Percentiles rank a stretch among this genome's conserved stretches.
phyloP scores from a whole-genome alignment of 345 rosid species.

The Salix arbutifolia region DNA sequence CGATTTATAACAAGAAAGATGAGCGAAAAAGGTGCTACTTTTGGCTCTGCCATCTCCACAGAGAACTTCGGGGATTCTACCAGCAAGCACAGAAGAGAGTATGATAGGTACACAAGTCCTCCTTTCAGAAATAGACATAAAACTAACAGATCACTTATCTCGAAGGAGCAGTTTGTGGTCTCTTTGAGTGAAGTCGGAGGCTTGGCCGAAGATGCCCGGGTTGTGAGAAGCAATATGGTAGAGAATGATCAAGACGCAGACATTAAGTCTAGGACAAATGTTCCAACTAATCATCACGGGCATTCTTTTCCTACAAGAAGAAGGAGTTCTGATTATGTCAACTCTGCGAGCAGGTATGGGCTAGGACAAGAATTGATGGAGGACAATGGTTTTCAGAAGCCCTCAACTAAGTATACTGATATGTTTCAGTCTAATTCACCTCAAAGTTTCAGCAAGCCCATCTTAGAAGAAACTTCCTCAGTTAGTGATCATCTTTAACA shows the following conservation, averaged over 20 bases:
- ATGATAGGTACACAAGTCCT: constrained; percentile 14
- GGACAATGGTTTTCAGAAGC: constrained; percentile 19
- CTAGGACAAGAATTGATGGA: constrained; percentile 16
- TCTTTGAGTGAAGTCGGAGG: constrained; percentile 11
- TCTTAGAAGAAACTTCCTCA: constrained; percentile 20
- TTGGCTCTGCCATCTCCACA: constrained; percentile 5
- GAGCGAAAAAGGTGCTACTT: constrained; percentile 11
- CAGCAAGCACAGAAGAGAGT: constrained; percentile 15
- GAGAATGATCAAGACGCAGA: not conserved
- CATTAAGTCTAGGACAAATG: not conserved
- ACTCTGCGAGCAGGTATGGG: constrained; percentile 11
- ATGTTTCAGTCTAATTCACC: constrained; percentile 15
- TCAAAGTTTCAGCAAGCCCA: constrained; percentile 11
- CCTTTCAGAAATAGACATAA: no score
- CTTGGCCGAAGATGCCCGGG: not conserved
- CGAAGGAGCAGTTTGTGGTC: not conserved
- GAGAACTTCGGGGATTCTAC: constrained; percentile 15
- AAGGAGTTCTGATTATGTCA: constrained; percentile 15
- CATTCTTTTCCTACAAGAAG: not conserved
- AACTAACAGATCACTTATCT: not conserved
- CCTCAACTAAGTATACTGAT: constrained; percentile 8
- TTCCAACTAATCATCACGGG: not conserved
- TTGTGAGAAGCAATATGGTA: not conserved
- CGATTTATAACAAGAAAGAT: constrained; percentile 1
- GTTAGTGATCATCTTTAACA: constrained; percentile 22